Conservation (phyloP, 495 filamentous ascomycete genomes). For the Tuber melanosporum region DNA sequence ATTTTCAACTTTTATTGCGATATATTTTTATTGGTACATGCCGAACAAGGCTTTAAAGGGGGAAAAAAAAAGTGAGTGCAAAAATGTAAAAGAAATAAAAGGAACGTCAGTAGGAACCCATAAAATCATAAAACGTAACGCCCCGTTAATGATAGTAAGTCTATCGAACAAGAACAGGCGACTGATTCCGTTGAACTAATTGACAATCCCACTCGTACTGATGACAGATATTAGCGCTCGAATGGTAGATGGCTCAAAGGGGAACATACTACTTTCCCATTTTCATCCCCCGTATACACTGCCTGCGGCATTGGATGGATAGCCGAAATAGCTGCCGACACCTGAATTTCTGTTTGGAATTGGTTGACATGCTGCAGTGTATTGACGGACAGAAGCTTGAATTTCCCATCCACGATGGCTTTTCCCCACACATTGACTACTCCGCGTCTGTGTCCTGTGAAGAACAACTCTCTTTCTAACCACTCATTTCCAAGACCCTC, state of each 20-base stretch:
- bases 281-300: constrained; percentile 91
- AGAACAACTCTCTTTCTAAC: constrained; percentile 76
- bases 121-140: constrained; percentile 18
- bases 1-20: no score
- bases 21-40: no score
- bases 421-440: constrained; percentile 71
- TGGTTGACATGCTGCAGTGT: constrained; percentile 76
- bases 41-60: background rate
- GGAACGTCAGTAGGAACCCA: constrained; percentile 13
- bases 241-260: background rate
- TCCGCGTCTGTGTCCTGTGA: constrained; percentile 80
- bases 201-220: constrained; percentile 43
- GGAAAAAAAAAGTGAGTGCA: background rate
- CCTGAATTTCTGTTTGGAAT: constrained; percentile 66
- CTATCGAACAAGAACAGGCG: constrained; percentile 29
- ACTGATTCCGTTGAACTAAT: constrained; percentile 36
- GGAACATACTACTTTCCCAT: constrained; percentile 65
- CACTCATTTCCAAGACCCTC: constrained; percentile 89
- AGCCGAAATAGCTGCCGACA: constrained; percentile 76
- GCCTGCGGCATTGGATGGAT: constrained; percentile 74
- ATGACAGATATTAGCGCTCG: constrained; percentile 14
- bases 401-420: constrained; percentile 46
- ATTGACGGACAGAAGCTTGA: constrained; percentile 56
- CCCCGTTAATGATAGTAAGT: constrained; percentile 5
- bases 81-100: constrained; percentile 12